These are phyloP conservation scores for Amanita molliuscula DNA, from an alignment of 768 basidiomycete genomes.

Conservation along the genomic window DNA sequence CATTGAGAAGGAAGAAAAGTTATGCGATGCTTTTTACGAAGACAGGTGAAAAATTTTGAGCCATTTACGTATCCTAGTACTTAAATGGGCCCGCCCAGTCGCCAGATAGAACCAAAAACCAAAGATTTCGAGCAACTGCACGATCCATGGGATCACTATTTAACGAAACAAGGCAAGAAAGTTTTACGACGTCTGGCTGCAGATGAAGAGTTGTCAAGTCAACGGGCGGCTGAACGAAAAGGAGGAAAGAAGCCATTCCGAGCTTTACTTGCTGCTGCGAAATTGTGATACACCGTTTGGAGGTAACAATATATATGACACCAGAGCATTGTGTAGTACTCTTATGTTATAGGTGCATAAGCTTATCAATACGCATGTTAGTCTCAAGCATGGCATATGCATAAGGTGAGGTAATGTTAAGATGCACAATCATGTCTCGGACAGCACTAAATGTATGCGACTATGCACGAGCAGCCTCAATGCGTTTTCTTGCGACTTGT, in stretches of 20 bases:
- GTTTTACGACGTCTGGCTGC: neutral
- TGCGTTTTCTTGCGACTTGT: constrained; percentile 80
- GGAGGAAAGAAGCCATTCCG: neutral
- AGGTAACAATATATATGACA: no score
- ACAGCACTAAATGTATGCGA: neutral
- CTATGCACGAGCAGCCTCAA: constrained; percentile 57
- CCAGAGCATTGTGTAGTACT: neutral
- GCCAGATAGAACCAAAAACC: neutral
- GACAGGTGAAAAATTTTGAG: neutral
- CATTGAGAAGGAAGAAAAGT: neutral
- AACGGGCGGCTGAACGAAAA: neutral
- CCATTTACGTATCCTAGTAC: neutral
- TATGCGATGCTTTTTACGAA: neutral
- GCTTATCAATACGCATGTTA: neutral
- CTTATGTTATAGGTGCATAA: neutral
- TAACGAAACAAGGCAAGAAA: neutral
- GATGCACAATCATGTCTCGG: neutral
- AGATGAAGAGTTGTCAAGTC: neutral
- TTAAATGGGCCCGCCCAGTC: neutral
- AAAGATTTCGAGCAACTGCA: neutral
- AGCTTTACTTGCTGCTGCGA: neutral
- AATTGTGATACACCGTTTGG: no score
- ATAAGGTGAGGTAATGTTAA: neutral
- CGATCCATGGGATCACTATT: neutral
- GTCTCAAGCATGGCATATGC: neutral